Base-by-base conservation (phyloP, 1,284 basidiomycete genomes). In the Sporisorium reilianum region DNA sequence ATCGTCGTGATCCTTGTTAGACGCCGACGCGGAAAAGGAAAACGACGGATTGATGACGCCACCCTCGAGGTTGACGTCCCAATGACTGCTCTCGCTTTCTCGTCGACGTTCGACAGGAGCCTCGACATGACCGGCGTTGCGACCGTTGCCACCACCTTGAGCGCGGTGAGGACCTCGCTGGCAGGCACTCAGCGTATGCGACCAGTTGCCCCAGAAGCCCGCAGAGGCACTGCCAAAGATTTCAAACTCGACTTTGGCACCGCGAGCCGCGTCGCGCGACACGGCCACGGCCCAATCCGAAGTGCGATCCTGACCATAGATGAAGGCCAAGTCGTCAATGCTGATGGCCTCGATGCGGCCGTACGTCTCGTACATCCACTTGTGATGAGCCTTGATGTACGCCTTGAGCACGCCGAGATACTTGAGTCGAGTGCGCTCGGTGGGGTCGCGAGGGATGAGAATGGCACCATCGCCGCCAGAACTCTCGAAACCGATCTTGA, bases 281-380 rank as follows among this genome's bases (percentile, higher is more conserved):
- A 80, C 78, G 30, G 77, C 77, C 10, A 72, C 67, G 2, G 68
- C 79, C 79, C 79, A 80, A 48, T 80, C 79, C 18, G 75, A 75
- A 5, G 77, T 75, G 9, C 74, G 67, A 51, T 79, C 75, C 55
- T 77, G 64, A 14, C 71, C 76, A 26, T 75, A 78, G 62, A 79
- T 62, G 52, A 80, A 56, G 5, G 59, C 69, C 18, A 77, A 48
- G 12, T 78, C 72, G 53, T 80, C 77, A 3, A 63, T 36, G n/a
- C 70, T 60, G 23, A 80, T 65, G 26, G 79, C 72, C 46, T 80
- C 79, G 46, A 71, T 66, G 7, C 67, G 55, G 14, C 79, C 77
- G 51, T 74, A 80, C 2, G 60, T 70, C 34, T 75, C 67, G 57
- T 69, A 64, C 45, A 78, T 78, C 71, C 73, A 78, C 45, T 67